Evolutionary conservation across 768 basidiomycete species (phyloP).

Genomic region (Russula earlei): DNA sequence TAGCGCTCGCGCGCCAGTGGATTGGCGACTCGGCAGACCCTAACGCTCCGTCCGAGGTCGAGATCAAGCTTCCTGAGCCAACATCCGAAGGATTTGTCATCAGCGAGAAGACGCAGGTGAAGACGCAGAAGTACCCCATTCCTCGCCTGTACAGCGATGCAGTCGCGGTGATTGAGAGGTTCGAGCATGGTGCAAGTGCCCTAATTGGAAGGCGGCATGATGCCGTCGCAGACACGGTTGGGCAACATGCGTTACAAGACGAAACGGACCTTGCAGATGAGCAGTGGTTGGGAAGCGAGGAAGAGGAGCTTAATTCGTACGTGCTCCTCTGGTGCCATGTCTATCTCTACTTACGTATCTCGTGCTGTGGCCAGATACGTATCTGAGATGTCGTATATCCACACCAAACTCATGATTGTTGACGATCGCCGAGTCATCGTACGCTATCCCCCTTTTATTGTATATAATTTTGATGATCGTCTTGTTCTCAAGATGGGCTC

Average conservation of each 20-base stretch:
- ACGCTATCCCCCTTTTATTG: constrained; percentile 25
- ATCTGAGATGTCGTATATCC: constrained; percentile 75
- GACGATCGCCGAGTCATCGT: constrained; percentile 88
- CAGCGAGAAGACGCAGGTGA: constrained; percentile 43
- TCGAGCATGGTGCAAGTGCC: constrained; percentile 53
- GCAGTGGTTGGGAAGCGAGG: constrained; percentile 73
- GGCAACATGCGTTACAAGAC: constrained; percentile 70
- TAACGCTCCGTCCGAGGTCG: constrained; percentile 40
- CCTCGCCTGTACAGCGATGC: constrained; percentile 65
- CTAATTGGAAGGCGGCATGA: constrained; percentile 43
- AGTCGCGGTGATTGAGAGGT: constrained; percentile 51
- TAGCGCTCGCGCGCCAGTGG: constrained; percentile 75
- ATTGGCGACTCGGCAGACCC: constrained; percentile 37
- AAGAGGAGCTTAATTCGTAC: constrained; percentile 74
- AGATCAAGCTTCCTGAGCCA: constrained; percentile 46
- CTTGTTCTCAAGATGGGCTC: constrained; percentile 68
- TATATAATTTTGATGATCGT: background rate
- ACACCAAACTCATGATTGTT: constrained; percentile 89
- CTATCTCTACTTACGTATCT: constrained; percentile 19
- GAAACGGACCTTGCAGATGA: constrained; percentile 57
- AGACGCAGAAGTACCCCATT: constrained; percentile 54
- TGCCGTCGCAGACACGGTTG: constrained; percentile 63
- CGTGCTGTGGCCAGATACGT: constrained; percentile 47
- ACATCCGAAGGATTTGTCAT: constrained; percentile 40
- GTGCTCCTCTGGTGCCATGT: constrained; percentile 27